Evolutionary conservation across 2,329 filamentous ascomycete genomes (phyloP).

Genomic region (Phialemonium atrogriseum): DNA sequence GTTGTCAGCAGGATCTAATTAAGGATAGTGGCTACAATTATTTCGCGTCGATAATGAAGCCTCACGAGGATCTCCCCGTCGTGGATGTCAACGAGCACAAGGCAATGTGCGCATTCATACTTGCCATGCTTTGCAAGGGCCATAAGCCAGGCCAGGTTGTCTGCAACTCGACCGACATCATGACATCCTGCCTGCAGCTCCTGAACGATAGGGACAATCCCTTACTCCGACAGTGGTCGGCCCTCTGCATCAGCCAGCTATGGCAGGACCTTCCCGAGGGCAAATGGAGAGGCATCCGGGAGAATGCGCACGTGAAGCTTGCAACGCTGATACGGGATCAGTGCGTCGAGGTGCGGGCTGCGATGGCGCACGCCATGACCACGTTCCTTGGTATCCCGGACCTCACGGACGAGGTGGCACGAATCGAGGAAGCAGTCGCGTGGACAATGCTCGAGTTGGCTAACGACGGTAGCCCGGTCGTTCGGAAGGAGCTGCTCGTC

Average conservation of each 20-base stretch:
- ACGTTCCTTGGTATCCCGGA: constrained; percentile 92
- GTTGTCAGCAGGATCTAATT: constrained; percentile 85
- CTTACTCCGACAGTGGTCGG: constrained; percentile 88
- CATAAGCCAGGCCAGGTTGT: constrained; percentile 89
- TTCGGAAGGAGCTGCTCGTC: constrained; percentile 84
- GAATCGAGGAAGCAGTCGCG: constrained; percentile 85
- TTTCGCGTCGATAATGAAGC: constrained; percentile 87
- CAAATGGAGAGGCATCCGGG: constrained; percentile 91
- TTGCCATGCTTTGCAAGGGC: constrained; percentile 93
- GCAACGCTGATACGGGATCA: constrained; percentile 75
- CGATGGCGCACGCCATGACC: constrained; percentile 88
- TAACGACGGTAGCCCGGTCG: constrained; percentile 87
- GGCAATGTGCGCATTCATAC: constrained; percentile 97
- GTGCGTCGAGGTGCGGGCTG: constrained; percentile 85
- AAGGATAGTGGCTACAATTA: constrained; percentile 98
- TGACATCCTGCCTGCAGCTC: constrained; percentile 79
- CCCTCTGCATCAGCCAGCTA: constrained; percentile 87
- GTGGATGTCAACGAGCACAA: constrained; percentile 89
- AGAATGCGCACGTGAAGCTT: constrained; percentile 74
- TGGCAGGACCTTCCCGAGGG: constrained; percentile 88
- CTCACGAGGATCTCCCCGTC: constrained; percentile 73
- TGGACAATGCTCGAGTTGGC: constrained; percentile 86
- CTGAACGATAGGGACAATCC: constrained; percentile 81
- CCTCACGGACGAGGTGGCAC: constrained; percentile 80
- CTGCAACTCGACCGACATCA: constrained; percentile 83